Percentiles rank a stretch among this genome's conserved stretches.
phyloP scores from a whole-genome alignment of 768 basidiomycete genomes.

The Boletus reticulatus region DNA sequence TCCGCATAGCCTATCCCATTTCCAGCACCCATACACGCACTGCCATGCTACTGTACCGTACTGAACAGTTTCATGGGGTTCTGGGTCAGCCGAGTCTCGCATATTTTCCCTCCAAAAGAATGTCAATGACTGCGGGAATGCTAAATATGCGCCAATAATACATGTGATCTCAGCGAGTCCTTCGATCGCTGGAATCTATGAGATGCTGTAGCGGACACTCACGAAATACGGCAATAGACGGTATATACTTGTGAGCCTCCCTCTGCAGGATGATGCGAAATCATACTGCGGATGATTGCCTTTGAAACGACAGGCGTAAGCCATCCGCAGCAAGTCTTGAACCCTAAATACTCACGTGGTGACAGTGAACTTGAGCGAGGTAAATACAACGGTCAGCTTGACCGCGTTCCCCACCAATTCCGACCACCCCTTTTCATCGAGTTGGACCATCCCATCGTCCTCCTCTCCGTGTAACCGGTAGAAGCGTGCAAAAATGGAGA shows the following conservation, averaged over 20 bases:
- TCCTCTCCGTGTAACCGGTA: constrained; percentile 33
- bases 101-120: too few relatives aligned
- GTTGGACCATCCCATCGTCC: constrained; percentile 30
- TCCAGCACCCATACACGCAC: not conserved
- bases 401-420: constrained; percentile 34
- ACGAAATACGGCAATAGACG: too few relatives aligned
- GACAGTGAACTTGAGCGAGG: constrained; percentile 34
- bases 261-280: not conserved
- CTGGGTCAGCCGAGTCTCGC: too few relatives aligned
- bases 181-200: not conserved
- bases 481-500: constrained; percentile 34
- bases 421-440: constrained; percentile 33
- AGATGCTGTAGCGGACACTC: not conserved
- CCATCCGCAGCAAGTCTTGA: constrained; percentile 1
- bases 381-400: constrained; percentile 31
- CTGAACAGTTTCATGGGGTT: too few relatives aligned
- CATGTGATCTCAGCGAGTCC: not conserved
- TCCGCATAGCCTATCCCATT: not conserved
- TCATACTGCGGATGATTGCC: constrained; percentile 28
- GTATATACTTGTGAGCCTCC: not conserved
- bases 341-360: constrained; percentile 25
- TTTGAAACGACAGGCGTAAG: constrained; percentile 10
- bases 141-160: not conserved
- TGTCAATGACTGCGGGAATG: too few relatives aligned
- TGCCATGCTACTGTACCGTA: not conserved